Evolutionary conservation across 345 rosid genomes (phyloP), one percentile per base, ranked within the genome.

Genomic region (Rhodamnia rubescens): DNA sequence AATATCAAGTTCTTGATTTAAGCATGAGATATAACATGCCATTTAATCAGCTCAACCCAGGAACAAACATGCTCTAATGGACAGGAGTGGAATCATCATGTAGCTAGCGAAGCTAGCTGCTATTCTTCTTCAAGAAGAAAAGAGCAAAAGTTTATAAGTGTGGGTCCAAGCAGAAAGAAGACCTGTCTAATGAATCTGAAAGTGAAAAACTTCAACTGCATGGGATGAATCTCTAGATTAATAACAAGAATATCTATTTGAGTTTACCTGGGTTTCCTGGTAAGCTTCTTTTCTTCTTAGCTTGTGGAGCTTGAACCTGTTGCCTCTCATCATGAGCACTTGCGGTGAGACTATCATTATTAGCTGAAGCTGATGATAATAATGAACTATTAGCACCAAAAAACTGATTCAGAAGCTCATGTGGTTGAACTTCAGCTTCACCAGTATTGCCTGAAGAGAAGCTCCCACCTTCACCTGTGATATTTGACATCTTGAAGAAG

Each of bases 391-490:
- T 83, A 69, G 47, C 78, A 32, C 78, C 78, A 32, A 32, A 69
- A 44, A 69, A 24, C 47, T 69, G 78, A 69, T 32, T 69, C 78
- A 69, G 78, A 69, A 69, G 36, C 58, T 56, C 74, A n/a, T 42
- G 74, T 22, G 47, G 85, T 42, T 83, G 64, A 69, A 69, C 78
- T 36, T 83, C n/a, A 4, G 84, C 64, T 54, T 29, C 49, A 3
- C 27, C 49, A 22, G 61, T 83, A 51, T 83, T 83, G 53, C 85
- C 75, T 7, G 85, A 83, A 53, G 86, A 84, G 85, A 85, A 85
- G 86, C 86, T 85, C 61, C 83, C 86, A 53, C 53, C 86, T 74
- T 85, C 86, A 51, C 83, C 86, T 64, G 59, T 85, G 83, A 85
- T 85, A 75, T 85, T 85, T 53, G 86, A 85, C 86, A 84, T 84